These are phyloP conservation scores for Ilyonectria sp. DNA, from an alignment of 2,329 filamentous ascomycete species.

Conservation along the genomic window DNA sequence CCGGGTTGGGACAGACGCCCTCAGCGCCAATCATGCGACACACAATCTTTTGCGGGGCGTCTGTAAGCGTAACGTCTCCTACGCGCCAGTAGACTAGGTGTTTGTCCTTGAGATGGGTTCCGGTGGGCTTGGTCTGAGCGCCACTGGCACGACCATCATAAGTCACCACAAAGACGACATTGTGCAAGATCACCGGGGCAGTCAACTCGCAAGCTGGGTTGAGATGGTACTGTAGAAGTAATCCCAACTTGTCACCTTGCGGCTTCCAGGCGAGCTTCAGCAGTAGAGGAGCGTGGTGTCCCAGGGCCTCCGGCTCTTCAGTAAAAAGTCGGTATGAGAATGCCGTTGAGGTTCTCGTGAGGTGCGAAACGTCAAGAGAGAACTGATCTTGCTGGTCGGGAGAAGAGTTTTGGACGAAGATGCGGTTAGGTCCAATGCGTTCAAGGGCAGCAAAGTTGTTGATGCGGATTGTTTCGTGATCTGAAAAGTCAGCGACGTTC, in stretches of 20 bases:
- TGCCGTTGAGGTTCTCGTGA: constrained; percentile 82
- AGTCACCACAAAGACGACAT: constrained; percentile 80
- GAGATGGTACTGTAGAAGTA: constrained; percentile 86
- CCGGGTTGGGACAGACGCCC: constrained; percentile 77
- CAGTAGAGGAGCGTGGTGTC: constrained; percentile 78
- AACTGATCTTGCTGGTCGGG: constrained; percentile 84
- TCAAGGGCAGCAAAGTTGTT: constrained; percentile 92
- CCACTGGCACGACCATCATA: constrained; percentile 78
- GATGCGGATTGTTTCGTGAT: constrained; percentile 80
- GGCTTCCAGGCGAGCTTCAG: constrained; percentile 86
- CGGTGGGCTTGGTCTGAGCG: constrained; percentile 83
- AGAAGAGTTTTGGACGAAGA: constrained; percentile 82
- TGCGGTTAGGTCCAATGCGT: constrained; percentile 92
- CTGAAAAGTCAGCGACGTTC: constrained; percentile 51
- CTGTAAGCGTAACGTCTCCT: constrained; percentile 78
- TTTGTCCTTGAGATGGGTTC: constrained; percentile 85
- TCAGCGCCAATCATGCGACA: constrained; percentile 85
- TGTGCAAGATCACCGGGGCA: constrained; percentile 68
- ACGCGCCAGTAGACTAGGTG: constrained; percentile 86
- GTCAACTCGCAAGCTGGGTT: constrained; percentile 76
- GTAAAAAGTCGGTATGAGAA: constrained; percentile 94
- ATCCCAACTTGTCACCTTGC: constrained; percentile 86
- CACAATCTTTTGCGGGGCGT: constrained; percentile 82
- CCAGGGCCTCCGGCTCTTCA: constrained; percentile 68
- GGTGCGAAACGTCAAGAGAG: constrained; percentile 78